Evolutionary conservation across 148 eudicot species (phyloP).

Genomic region (Nepenthes gracilis): DNA sequence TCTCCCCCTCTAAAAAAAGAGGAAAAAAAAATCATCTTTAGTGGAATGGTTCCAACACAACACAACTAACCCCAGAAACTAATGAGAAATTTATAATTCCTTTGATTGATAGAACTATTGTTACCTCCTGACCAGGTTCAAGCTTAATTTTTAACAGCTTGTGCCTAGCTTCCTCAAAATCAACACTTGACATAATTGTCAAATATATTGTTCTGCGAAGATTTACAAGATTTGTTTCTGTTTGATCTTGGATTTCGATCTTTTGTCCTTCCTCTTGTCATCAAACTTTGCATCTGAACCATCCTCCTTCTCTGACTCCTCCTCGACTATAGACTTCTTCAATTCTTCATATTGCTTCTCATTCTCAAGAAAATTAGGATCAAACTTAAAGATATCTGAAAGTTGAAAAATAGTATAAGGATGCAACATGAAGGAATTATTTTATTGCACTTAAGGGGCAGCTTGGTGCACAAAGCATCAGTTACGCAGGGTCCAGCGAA

Average conservation of each 20-base stretch:
- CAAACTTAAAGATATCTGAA: conserved; percentile 75
- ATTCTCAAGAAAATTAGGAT: conserved; percentile 77
- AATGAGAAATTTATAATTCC: too few relatives aligned
- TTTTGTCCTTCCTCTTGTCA: conserved; percentile 53
- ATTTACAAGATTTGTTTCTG: conserved; percentile 89
- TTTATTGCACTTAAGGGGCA: too few relatives aligned
- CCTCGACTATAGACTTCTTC: conserved; percentile 76
- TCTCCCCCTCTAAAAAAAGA: too few relatives aligned
- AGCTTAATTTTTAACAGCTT: too few relatives aligned
- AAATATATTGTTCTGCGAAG: conserved; percentile 89
- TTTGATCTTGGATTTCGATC: conserved; percentile 76
- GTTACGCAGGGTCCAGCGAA: too few relatives aligned
- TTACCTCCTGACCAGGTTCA: too few relatives aligned
- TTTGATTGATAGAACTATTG: too few relatives aligned
- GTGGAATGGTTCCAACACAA: too few relatives aligned
- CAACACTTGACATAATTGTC: conserved; percentile 97
- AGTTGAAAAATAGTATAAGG: not conserved
- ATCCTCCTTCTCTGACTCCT: conserved; percentile 79
- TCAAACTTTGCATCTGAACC: conserved; percentile 57
- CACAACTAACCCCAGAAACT: too few relatives aligned
- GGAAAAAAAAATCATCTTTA: too few relatives aligned
- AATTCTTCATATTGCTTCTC: conserved; percentile 68
- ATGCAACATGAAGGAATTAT: not conserved
- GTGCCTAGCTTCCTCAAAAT: conserved; percentile 98
- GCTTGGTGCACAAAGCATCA: too few relatives aligned